Conservation (phyloP, 179 eudicot genomes). For the Amaranthus tricolor region DNA sequence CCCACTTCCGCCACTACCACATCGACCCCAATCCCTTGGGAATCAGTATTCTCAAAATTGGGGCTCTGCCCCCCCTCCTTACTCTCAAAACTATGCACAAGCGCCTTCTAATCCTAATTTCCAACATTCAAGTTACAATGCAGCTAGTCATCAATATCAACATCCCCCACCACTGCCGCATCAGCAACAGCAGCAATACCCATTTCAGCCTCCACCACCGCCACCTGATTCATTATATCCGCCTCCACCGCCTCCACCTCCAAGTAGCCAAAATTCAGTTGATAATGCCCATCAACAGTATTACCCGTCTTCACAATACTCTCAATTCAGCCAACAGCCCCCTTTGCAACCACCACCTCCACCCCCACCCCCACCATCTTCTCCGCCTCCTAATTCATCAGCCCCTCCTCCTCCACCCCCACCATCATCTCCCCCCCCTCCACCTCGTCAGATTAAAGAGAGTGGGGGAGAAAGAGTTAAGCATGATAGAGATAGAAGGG, state of each 20-base stretch:
- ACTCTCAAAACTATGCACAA: constrained; percentile 43
- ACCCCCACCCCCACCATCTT: constrained; percentile 59
- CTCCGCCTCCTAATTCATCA: constrained; percentile 64
- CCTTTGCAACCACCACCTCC: constrained; percentile 50
- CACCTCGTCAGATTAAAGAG: constrained; percentile 43
- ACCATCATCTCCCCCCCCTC: constrained; percentile 56
- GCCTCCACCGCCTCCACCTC: constrained; percentile 62
- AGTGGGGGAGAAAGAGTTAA: constrained; percentile 41
- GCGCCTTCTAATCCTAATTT: constrained; percentile 36
- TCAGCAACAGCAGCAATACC: constrained; percentile 44
- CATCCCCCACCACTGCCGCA: constrained; percentile 21
- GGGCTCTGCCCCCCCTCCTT: constrained; percentile 47
- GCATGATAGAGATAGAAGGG: constrained; percentile 49
- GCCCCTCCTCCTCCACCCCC: constrained; percentile 60
- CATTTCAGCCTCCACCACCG: constrained; percentile 52
- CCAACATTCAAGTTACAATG: constrained; percentile 39
- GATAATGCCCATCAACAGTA: constrained; percentile 48
- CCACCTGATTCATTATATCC: constrained; percentile 73
- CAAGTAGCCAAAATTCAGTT: constrained; percentile 24
- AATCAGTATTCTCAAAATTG: constrained; percentile 59
- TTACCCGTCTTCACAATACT: constrained; percentile 72
- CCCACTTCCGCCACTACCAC: constrained; percentile 43
- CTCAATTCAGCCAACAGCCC: constrained; percentile 63
- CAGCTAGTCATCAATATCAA: constrained; percentile 36
- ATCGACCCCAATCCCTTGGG: constrained; percentile 44